These are phyloP conservation scores for Agaricus blazei DNA, from an alignment of 768 basidiomycete genomes.

Conservation along the genomic window DNA sequence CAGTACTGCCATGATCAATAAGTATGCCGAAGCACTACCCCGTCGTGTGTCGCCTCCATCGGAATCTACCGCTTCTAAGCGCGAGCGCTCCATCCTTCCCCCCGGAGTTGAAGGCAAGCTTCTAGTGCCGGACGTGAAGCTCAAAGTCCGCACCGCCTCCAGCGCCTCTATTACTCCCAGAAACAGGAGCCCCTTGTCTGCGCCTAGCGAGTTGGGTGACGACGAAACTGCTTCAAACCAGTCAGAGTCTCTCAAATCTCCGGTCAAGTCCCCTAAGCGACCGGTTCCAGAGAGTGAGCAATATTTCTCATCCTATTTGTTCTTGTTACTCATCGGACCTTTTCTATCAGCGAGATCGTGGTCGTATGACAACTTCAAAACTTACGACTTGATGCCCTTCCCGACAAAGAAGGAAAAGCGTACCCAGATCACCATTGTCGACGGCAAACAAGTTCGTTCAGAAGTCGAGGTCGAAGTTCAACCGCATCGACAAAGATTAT, in stretches of 20 bases:
- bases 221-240: conserved; percentile 23
- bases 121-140: conserved; percentile 41
- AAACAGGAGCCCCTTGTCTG: conserved; percentile 29
- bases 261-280: conserved; percentile 25
- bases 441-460: conserved; percentile 45
- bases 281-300: conserved; percentile 51
- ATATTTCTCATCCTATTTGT: neutral
- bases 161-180: conserved; percentile 31
- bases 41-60: conserved; percentile 7
- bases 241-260: conserved; percentile 17
- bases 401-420: conserved; percentile 55
- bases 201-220: conserved; percentile 21
- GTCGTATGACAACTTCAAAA: conserved; percentile 72
- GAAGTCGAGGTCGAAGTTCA: conserved; percentile 52
- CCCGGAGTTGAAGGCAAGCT: conserved; percentile 62
- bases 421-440: conserved; percentile 44
- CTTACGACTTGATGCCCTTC: conserved; percentile 58
- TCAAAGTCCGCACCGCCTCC: conserved; percentile 32
- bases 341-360: conserved; percentile 54
- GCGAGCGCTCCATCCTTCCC: conserved; percentile 52
- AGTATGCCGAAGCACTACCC: conserved; percentile 46
- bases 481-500: conserved; percentile 57
- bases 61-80: conserved; percentile 16
- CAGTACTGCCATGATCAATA: conserved; percentile 39
- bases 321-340: neutral